Base-by-base conservation (phyloP, 805 yeast genomes). In the Scheffersomyces ergatensis region DNA sequence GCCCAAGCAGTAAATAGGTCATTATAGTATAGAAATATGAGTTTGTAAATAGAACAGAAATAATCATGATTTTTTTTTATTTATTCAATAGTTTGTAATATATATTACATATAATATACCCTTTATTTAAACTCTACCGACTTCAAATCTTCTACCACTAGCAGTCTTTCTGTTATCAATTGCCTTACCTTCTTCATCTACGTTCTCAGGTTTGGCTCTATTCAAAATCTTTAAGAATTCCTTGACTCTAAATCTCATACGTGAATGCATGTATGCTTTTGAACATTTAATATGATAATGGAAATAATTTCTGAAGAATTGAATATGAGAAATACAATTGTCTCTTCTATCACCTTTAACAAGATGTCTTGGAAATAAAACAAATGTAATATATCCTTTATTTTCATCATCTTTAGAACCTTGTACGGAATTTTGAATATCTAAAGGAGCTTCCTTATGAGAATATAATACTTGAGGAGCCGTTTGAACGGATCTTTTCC, bases 241-340 rank as follows among this genome's bases (percentile, higher is more conserved):
- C 52, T 85, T 83, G 18, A 93, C 98, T 57, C 99, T 80, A 67
- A 75, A 88, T 65, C 99, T 82, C 99, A 93, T 93, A 74, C 99
- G 83, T 38, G 96, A 89, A 66, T 93, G 99, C 83, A 93, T 82
- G 68, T 87, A 93, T 26, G 99, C 98, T 74, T 93, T 93, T 46
- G 97, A 89, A 65, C 97, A 92, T 70, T 93, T 93, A 72, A 93
- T 93, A 62, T 93, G 99, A 67, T 92, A 93, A 65, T 93, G 99
- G 84, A 93, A 93, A 69, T 92, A 93, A 58, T 90, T 95, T 67
- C 99, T 78, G 70, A 93, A 93, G 43, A 88, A 73, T 58, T 89
- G 89, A 57, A 93, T 85, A 63, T 90, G 97, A 27, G 95, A 83
- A 48, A 93, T 87, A 46, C 96, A 85, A 58, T 82, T 85, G 62